These are phyloP conservation scores for Dichomitus squalens DNA, from an alignment of 1,284 basidiomycete genomes.

Conservation along the genomic window DNA sequence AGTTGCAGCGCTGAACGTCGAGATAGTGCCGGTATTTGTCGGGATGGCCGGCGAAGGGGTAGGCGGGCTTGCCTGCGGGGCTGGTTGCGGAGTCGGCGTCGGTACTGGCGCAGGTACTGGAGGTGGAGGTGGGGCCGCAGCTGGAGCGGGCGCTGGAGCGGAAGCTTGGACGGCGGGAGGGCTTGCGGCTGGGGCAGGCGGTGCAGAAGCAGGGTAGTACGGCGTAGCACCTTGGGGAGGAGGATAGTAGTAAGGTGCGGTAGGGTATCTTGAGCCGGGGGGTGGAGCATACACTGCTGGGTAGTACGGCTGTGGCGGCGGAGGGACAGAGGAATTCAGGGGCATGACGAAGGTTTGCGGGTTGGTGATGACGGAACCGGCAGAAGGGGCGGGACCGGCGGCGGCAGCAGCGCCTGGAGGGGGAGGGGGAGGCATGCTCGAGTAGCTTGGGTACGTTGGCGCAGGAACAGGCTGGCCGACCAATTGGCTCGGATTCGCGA, in stretches of 20 bases:
- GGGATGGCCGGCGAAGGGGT: conserved; percentile 18
- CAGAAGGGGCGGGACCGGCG: conserved; percentile 26
- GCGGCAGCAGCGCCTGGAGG: conserved; percentile 26
- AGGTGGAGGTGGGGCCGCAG: conserved; percentile 24
- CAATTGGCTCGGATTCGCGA: conserved; percentile 68
- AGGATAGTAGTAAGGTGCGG: conserved; percentile 60
- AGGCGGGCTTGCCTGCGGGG: conserved; percentile 2
- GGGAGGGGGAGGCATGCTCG: conserved; percentile 30
- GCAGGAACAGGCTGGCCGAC: conserved; percentile 66
- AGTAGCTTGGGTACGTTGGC: conserved; percentile 39
- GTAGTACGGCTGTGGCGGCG: conserved; percentile 45
- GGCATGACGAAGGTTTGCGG: conserved; percentile 72
- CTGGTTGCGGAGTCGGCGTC: conserved; percentile 7
- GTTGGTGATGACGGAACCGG: conserved; percentile 58
- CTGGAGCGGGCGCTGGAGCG: conserved; percentile 28
- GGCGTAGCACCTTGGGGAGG: conserved; percentile 33
- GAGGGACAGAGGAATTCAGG: conserved; percentile 43
- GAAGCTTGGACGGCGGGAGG: conserved; percentile 17
- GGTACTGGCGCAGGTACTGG: conserved; percentile 22
- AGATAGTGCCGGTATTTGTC: conserved; percentile 36
- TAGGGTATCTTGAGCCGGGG: conserved; percentile 49
- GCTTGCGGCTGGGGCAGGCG: conserved; percentile 21
- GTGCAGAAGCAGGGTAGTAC: conserved; percentile 39
- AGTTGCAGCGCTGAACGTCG: conserved; percentile 38
- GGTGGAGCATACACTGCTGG: conserved; percentile 41